Conservation (phyloP, 2,329 filamentous ascomycete species). For the Bertia moriformis region DNA sequence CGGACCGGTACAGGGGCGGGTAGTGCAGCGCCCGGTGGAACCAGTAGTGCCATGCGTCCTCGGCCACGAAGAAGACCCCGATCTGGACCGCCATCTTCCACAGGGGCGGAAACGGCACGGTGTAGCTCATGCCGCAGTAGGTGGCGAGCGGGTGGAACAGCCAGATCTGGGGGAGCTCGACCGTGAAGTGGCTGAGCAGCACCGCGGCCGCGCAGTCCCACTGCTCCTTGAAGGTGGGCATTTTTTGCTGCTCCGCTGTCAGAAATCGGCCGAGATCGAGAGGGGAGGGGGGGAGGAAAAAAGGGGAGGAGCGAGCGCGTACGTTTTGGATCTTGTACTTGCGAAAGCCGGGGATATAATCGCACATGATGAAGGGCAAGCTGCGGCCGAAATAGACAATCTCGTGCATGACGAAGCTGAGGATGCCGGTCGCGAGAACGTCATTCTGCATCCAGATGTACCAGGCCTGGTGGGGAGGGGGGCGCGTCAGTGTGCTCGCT, state of each 20-base stretch:
- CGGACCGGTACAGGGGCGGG: conserved; percentile 84
- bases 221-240: conserved; percentile 84
- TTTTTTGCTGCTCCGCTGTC: conserved; percentile 42
- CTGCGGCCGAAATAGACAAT: conserved; percentile 82
- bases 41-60: conserved; percentile 99
- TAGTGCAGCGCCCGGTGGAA: conserved; percentile 85
- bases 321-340: conserved; percentile 90
- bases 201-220: conserved; percentile 89
- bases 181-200: conserved; percentile 88
- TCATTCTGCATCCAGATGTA: conserved; percentile 98
- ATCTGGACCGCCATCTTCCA: conserved; percentile 87
- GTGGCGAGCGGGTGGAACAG: conserved; percentile 95
- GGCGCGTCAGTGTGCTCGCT: conserved; percentile 4
- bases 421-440: conserved; percentile 79
- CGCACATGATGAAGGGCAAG: conserved; percentile 85
- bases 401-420: conserved; percentile 96
- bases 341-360: conserved; percentile 66
- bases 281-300: background rate
- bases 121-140: conserved; percentile 75
- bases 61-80: conserved; percentile 81
- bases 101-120: conserved; percentile 73
- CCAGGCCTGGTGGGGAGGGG: conserved; percentile 64
- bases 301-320: conserved; percentile 15
- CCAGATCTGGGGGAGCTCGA: conserved; percentile 97
- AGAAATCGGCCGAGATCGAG: background rate